Evolutionary conservation across 2,329 filamentous ascomycete species (phyloP), one percentile per base, ranked within the genome.

Genomic region (Alternaria arbusti): DNA sequence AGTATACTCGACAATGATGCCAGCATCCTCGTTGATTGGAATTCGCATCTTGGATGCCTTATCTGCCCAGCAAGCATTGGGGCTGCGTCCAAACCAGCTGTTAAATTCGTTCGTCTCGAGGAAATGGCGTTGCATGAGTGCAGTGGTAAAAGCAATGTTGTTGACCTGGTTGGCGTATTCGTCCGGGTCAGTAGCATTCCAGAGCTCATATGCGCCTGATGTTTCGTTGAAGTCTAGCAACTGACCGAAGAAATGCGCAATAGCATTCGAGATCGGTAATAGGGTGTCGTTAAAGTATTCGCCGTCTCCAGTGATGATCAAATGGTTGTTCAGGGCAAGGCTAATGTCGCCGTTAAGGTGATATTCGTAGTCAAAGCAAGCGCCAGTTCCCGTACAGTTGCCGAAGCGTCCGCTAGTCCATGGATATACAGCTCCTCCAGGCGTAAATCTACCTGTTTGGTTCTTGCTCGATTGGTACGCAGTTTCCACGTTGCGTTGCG

Each of bases 281-380:
- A 90, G 82, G 5, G 83, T 79, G 3, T 84, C 77, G 17, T 83
- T 82, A 78, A 90, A 89, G 61, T 83, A 84, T 2, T 83, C 72
- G 1, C 82, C 84, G 71, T 90, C 87, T 15, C 88, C 89, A 50
- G 86, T 89, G 2, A 85, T 83, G 15, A 86, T 82, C 80, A 85
- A 88, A 63, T 90, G 87, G 57, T 90, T 89, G 69, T 86, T 83
- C 63, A 90, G 81, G 1, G 87, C 84, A 28, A 91, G 80, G 0
- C 87, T 88, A 68, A 92, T 91, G 68, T 91, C 90, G 8, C 89
- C 88, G 69, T 91, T 91, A 40, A 92, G 70, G 74, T 92, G 90
- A 70, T 92, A 92, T 73, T 92, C 85, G 67, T 92, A 91, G 75
- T 92, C 89, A 69, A 89, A 90, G 75, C 90, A 92, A 17, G 83